phyloP scores from a whole-genome alignment of 176 grass and related monocot genomes.

The Dendrocalamus sinicus region DNA sequence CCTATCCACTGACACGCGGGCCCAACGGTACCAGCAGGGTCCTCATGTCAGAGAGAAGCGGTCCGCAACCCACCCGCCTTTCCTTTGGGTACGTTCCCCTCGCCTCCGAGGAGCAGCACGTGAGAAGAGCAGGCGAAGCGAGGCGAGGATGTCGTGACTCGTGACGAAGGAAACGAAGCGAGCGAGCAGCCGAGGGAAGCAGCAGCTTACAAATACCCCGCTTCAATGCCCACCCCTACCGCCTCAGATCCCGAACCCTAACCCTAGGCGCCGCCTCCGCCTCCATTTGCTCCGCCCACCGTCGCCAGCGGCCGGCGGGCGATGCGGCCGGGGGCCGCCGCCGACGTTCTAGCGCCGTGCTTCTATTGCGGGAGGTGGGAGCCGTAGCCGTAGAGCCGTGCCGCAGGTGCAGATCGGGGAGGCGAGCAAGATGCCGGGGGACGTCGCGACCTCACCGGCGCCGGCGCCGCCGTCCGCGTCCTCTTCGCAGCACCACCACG shows the following conservation, averaged over 20 bases:
- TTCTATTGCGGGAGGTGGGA: conserved; percentile 2
- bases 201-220: conserved; percentile 2
- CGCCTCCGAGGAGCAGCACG: neutral
- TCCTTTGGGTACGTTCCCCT: neutral
- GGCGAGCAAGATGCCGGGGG: conserved; percentile 54
- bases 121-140: neutral
- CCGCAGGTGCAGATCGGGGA: conserved; percentile 29
- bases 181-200: neutral
- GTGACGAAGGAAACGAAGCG: conserved; percentile 40
- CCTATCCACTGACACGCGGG: neutral
- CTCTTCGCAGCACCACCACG: conserved; percentile 37
- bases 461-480: conserved; percentile 2
- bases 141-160: conserved; percentile 18
- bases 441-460: conserved; percentile 43
- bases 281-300: neutral
- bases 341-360: neutral
- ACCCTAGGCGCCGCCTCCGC: conserved; percentile 30
- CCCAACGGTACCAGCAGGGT: accelerated
- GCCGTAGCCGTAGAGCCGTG: neutral
- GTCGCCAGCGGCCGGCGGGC: conserved; percentile 20
- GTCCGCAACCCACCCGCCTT: neutral
- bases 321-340: conserved; percentile 48
- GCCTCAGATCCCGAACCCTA: conserved; percentile 42
- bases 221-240: neutral
- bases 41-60: neutral